Conservation (phyloP, 306 rosid genomes). For the Astragalus membranaceus region DNA sequence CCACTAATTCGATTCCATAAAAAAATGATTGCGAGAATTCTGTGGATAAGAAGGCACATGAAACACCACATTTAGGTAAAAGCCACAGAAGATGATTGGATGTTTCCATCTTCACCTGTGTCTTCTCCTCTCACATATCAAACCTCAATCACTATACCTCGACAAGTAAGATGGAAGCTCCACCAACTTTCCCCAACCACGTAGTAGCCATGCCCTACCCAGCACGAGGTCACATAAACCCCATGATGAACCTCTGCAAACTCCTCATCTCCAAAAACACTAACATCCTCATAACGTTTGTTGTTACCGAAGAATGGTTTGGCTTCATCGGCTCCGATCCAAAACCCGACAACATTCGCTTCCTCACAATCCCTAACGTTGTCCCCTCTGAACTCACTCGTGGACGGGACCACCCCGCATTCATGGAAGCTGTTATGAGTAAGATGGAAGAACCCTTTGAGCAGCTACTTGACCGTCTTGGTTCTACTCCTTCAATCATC, state of each 20-base stretch:
- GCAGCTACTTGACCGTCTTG: constrained; percentile 17
- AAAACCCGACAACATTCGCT: constrained; percentile 5
- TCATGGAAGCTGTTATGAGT: constrained; percentile 26
- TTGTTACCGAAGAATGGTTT: constrained; percentile 49
- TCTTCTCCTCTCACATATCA: too few species aligned
- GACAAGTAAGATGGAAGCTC: too few species aligned
- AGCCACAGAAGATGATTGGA: too few species aligned
- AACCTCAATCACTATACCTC: too few species aligned
- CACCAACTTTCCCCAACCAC: not conserved
- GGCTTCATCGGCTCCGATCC: constrained; percentile 26
- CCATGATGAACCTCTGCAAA: constrained; percentile 39
- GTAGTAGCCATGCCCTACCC: constrained; percentile 44
- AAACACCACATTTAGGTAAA: too few species aligned
- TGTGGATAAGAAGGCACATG: too few species aligned
- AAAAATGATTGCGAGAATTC: too few species aligned
- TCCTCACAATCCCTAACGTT: constrained; percentile 28
- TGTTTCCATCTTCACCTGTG: too few species aligned
- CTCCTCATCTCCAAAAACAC: not conserved
- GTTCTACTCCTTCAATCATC: constrained; percentile 3
- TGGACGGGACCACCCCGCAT: too few species aligned
- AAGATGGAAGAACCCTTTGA: constrained; percentile 36
- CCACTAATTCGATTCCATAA: too few species aligned
- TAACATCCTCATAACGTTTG: constrained; percentile 23
- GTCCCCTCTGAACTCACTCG: constrained; percentile 41
- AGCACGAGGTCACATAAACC: constrained; percentile 40